Percentiles rank a stretch among this genome's conserved stretches.
Evolutionary conservation across 176 grass and related monocot genomes (phyloP).

Genomic region (Saccharum officinarum): DNA sequence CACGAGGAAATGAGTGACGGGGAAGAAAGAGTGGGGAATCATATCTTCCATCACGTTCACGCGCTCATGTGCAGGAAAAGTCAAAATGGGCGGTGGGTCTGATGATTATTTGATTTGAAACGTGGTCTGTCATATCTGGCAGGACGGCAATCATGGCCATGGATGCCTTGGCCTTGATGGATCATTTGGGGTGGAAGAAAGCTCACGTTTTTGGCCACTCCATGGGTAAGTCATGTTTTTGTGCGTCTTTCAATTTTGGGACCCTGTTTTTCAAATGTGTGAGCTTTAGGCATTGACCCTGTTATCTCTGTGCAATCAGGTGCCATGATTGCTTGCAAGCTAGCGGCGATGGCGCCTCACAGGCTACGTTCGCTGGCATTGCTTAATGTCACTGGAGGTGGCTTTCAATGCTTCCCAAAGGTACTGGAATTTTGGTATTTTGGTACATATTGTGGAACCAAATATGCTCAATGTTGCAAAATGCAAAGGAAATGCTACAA

Average conservation of each 20-base stretch:
- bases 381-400: constrained; percentile 96
- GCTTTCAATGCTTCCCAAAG: constrained; percentile 95
- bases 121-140: constrained; percentile 17
- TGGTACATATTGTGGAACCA: neutral
- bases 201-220: constrained; percentile 97
- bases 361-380: constrained; percentile 72
- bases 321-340: constrained; percentile 92
- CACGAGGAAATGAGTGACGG: constrained; percentile 36
- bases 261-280: neutral
- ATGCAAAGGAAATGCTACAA: neutral
- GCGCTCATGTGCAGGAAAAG: constrained; percentile 14
- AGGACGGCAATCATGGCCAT: constrained; percentile 92
- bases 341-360: constrained; percentile 78
- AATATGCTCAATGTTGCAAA: neutral
- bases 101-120: constrained; percentile 24
- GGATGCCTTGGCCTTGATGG: constrained; percentile 82
- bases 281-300: neutral
- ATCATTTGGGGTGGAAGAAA: constrained; percentile 96
- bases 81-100: constrained; percentile 1
- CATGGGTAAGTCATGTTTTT: constrained; percentile 60
- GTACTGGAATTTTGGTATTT: constrained; percentile 32
- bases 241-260: neutral
- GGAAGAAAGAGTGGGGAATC: constrained; percentile 21
- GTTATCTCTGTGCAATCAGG: constrained; percentile 50
- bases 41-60: neutral